Percentiles rank a stretch among this genome's conserved stretches.
These are phyloP conservation scores for Sclerotinia subarctica DNA, from an alignment of 2,329 filamentous ascomycete genomes.

Conservation along the genomic window DNA sequence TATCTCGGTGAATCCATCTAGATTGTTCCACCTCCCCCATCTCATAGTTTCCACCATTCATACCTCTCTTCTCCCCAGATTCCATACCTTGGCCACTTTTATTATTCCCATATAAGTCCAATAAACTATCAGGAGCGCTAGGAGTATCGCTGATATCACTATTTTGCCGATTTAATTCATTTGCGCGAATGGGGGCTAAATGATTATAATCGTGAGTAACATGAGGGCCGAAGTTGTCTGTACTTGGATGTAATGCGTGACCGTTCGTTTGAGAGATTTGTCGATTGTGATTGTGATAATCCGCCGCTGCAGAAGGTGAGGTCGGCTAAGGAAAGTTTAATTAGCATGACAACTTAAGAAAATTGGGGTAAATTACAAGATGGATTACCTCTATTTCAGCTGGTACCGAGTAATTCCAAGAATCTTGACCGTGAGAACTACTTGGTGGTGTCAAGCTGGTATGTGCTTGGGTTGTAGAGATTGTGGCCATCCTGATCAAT, in stretches of 20 bases:
- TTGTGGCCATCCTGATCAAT: constrained; percentile 36
- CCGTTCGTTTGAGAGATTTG: constrained; percentile 27
- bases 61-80: constrained; percentile 30
- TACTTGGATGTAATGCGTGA: constrained; percentile 9
- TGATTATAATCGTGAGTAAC: constrained; percentile 31
- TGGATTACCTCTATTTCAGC: constrained; percentile 34
- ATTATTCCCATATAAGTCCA: constrained; percentile 44
- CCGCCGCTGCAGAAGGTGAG: constrained; percentile 5
- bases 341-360: neutral
- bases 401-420: constrained; percentile 38
- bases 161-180: constrained; percentile 42
- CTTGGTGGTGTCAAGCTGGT: constrained; percentile 37
- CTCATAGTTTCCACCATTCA: constrained; percentile 33
- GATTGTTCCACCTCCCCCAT: constrained; percentile 54
- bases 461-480: constrained; percentile 39
- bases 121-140: constrained; percentile 46
- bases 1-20: constrained; percentile 85
- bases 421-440: constrained; percentile 35
- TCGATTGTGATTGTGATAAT: constrained; percentile 16
- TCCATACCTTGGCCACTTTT: constrained; percentile 33
- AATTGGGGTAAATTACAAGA: neutral
- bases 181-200: constrained; percentile 39
- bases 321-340: constrained; percentile 11
- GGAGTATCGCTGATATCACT: constrained; percentile 43
- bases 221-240: constrained; percentile 17